Conservation (phyloP, 108 stramenopile genomes). For the Aureococcus anophagefferens region DNA sequence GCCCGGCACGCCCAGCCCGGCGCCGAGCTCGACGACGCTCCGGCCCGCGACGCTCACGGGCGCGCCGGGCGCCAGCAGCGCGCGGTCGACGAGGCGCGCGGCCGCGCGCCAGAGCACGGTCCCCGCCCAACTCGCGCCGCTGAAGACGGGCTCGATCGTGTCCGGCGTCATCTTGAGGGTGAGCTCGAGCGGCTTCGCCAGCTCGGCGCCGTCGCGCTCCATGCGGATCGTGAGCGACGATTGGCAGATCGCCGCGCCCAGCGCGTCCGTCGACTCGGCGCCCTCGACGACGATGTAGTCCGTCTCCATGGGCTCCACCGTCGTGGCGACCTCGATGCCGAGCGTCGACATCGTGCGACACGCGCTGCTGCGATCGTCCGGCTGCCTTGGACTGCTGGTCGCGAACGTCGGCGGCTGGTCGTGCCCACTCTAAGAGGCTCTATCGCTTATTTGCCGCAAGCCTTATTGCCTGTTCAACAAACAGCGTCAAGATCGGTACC, state of each 20-base stretch:
- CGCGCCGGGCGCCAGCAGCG: not conserved
- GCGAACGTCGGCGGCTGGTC: too few species aligned
- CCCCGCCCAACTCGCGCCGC: constrained; percentile 73
- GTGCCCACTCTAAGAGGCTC: too few species aligned
- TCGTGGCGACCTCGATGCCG: not conserved
- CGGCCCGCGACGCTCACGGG: too few species aligned
- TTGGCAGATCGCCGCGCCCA: not conserved
- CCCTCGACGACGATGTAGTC: not conserved
- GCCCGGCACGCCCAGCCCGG: constrained; percentile 69
- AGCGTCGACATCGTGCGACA: not conserved
- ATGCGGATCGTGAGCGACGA: not conserved
- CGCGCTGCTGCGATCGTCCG: too few species aligned
- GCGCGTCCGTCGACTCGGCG: not conserved
- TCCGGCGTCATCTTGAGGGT: constrained; percentile 29
- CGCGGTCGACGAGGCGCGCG: constrained; percentile 16
- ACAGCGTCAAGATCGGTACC: too few species aligned
- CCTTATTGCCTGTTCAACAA: too few species aligned
- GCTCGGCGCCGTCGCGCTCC: not conserved
- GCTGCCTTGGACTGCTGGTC: too few species aligned
- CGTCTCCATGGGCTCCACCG: not conserved
- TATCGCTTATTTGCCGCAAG: too few species aligned
- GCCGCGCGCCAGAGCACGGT: constrained; percentile 72
- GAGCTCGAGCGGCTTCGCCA: not conserved
- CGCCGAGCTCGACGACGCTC: constrained; percentile 54
- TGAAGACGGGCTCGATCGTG: constrained; percentile 64